Conservation (phyloP, 1,284 basidiomycete genomes). For the Trichosporon asahii region DNA sequence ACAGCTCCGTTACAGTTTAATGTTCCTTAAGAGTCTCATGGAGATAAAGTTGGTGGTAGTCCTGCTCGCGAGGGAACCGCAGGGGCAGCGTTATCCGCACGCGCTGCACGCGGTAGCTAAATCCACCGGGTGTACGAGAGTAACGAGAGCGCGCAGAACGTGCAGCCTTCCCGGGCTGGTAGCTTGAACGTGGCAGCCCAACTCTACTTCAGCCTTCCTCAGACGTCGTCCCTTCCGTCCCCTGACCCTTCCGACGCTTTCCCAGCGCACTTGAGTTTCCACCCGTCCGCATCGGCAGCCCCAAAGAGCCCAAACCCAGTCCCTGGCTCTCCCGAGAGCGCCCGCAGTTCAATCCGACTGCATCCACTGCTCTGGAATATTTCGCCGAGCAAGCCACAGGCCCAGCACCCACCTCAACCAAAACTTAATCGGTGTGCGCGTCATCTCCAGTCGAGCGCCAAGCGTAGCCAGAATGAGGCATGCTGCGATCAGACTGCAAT, state of each 20-base stretch:
- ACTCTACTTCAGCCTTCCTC: too few relatives aligned
- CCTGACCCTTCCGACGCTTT: background rate
- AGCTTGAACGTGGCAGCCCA: background rate
- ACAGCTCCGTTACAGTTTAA: background rate
- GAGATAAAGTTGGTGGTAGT: conserved; percentile 1
- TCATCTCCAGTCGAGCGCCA: background rate
- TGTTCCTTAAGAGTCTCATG: background rate
- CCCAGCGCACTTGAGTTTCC: background rate
- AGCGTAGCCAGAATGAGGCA: background rate
- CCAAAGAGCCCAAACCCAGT: background rate
- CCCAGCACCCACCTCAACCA: background rate
- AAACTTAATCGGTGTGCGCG: background rate
- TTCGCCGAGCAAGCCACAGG: conserved; percentile 8
- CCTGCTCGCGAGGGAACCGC: background rate
- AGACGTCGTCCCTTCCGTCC: background rate
- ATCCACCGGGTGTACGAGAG: background rate
- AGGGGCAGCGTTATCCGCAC: background rate
- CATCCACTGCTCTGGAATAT: conserved; percentile 9
- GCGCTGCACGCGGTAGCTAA: background rate
- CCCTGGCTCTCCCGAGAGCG: background rate
- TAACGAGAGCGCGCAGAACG: background rate
- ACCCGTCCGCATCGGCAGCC: background rate
- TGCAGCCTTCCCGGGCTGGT: background rate
- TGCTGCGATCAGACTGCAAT: background rate
- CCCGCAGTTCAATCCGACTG: background rate